Base-by-base conservation (phyloP, 2,329 filamentous ascomycete genomes). In the Colletotrichum falcatum region DNA sequence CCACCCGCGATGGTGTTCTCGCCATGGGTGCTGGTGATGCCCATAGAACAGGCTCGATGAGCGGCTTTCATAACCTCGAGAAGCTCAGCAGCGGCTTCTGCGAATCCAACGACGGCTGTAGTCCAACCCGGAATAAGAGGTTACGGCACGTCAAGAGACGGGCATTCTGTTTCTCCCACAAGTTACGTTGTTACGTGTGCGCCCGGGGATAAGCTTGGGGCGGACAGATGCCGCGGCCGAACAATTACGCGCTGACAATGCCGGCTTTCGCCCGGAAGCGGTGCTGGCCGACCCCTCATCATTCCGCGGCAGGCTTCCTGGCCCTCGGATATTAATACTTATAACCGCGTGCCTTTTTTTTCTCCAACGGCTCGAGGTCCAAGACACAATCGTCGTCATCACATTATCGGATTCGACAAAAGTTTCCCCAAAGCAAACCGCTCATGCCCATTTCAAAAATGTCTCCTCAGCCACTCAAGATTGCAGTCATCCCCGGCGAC, bases 81-180 rank as follows among this genome's bases (percentile, higher is more conserved):
- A 86, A 74, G 91, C 92, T 83, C 89, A 90, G 94, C 88, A 76
- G 94, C 85, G 74, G 88, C 90, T 86, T 94, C 91, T 72, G 91
- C 90, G 67, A 80, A 72, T 23, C 68, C 64, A 3, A 75, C 88
- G 86, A 66, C 91, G 91, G 83, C 93, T 87, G 7, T 35, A 37
- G 51, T 30, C 28, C n/a, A 28, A 39, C n/a, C 35, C 5, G 44
- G 35, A 28, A 18, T 44, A 6, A 14, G 30, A 3, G 0, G 12
- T 12, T 5, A 8, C 30, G 5, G 53, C 53, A 11, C n/a, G 1
- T 16, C 6, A 5, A 6, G 30, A 12, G 20, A 18, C 9, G 8
- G 20, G 11, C 20, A 30, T 53, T 55, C 16, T 14, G 30, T n/a
- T 18, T 16, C 30, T 20, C 8, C 28, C 39, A 33, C 8, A 18